phyloP scores from a whole-genome alignment of 345 rosid species.

The Hypericum androsaemum region DNA sequence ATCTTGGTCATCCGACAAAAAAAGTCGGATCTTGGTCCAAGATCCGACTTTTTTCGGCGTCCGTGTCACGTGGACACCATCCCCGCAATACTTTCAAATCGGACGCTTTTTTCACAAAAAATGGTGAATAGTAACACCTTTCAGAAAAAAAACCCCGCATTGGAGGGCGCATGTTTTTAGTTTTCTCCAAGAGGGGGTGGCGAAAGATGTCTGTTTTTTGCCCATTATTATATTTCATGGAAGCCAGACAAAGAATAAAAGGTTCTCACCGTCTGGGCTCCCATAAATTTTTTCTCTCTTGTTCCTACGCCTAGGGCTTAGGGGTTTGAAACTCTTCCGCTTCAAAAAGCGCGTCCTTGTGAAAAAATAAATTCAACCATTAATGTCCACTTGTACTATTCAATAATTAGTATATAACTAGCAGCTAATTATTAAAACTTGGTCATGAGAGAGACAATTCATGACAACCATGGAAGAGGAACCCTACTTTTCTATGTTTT shows the following conservation, averaged over 20 bases:
- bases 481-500: conserved; percentile 5
- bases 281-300: background rate
- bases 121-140: too few relatives aligned
- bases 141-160: too few relatives aligned
- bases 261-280: conserved; percentile 10
- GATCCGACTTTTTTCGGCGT: too few relatives aligned
- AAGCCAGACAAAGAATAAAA: conserved; percentile 13
- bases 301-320: conserved; percentile 17
- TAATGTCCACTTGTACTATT: too few relatives aligned
- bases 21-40: too few relatives aligned
- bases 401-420: background rate
- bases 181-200: conserved; percentile 29
- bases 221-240: conserved; percentile 5
- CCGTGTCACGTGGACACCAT: too few relatives aligned
- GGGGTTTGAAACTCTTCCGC: conserved; percentile 20
- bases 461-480: conserved; percentile 33
- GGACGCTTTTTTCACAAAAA: too few relatives aligned
- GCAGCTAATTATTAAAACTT: background rate
- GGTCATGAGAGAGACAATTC: background rate
- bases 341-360: conserved; percentile 13
- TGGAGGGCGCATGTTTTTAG: conserved; percentile 36
- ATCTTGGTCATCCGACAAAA: too few relatives aligned
- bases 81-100: too few relatives aligned
- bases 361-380: conserved; percentile 7
- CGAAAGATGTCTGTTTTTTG: conserved; percentile 71